These are phyloP conservation scores for Cercospora brassicicola DNA, from an alignment of 2,329 filamentous ascomycete species.

Conservation along the genomic window DNA sequence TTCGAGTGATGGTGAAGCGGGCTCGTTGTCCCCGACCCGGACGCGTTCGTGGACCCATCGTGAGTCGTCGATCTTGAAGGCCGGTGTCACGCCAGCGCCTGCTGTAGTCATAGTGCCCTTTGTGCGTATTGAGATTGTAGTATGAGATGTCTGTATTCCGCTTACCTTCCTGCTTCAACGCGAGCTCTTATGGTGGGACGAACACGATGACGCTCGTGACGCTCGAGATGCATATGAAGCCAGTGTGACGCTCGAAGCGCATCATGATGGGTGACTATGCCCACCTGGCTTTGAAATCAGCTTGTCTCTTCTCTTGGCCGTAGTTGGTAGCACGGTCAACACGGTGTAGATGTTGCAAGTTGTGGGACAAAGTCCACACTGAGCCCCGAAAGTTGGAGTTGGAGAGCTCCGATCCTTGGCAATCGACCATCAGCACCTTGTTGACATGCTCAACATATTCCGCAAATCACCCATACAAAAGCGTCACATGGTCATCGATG, in stretches of 20 bases:
- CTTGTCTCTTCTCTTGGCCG: background rate
- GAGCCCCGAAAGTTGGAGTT: background rate
- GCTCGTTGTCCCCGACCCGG: slow-evolving; percentile 16
- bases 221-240: slow-evolving; percentile 1
- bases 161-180: background rate
- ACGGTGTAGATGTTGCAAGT: background rate
- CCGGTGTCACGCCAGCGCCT: slow-evolving; percentile 13
- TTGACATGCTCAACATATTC: background rate
- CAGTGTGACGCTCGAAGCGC: background rate
- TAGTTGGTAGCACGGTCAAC: background rate
- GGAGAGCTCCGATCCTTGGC: background rate
- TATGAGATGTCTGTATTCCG: background rate
- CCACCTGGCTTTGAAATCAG: background rate
- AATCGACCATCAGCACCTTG: background rate
- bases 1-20: slow-evolving; percentile 17
- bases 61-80: slow-evolving; percentile 20
- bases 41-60: slow-evolving; percentile 17
- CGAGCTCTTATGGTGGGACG: background rate
- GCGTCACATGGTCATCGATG: background rate
- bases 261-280: background rate
- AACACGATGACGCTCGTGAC: slow-evolving; percentile 5
- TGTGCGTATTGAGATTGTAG: background rate
- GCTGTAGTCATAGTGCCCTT: slow-evolving; percentile 16
- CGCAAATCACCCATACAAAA: background rate
- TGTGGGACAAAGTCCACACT: background rate